A percentile compares a stretch with the other conserved stretches of the same genome.
Evolutionary conservation across 306 rosid genomes (phyloP).

Genomic region (Gastrolobium bilobum): DNA sequence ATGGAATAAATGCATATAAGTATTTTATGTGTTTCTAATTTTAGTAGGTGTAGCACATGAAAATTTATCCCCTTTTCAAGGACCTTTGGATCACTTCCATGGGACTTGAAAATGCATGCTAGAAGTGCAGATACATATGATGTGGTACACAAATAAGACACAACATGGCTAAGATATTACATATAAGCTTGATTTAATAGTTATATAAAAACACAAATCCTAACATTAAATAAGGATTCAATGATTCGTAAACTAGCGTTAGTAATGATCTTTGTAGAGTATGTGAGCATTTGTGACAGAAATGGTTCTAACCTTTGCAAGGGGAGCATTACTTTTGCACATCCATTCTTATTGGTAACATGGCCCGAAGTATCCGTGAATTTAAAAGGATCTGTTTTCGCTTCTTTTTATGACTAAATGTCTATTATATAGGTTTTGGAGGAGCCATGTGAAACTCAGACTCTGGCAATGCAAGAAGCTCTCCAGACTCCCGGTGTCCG

Average conservation of each 20-base stretch:
- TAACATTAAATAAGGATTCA: neutral
- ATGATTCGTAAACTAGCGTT: constrained; percentile 2
- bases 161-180: neutral
- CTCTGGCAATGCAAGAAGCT: constrained; percentile 64
- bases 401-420: constrained; percentile 31
- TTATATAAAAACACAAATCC: neutral
- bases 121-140: neutral
- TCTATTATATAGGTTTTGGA: constrained; percentile 64
- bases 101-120: neutral
- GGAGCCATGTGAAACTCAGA: constrained; percentile 73
- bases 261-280: neutral
- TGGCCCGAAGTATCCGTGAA: constrained; percentile 11
- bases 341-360: constrained; percentile 17
- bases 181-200: neutral
- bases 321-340: neutral
- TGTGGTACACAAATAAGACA: no score
- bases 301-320: neutral
- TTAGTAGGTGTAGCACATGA: no score
- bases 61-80: neutral
- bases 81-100: neutral
- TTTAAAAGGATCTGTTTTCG: neutral
- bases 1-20: no score
- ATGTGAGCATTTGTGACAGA: constrained; percentile 5
- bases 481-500: constrained; percentile 82
- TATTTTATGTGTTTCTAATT: no score